Conservation (phyloP, 441 rosid genomes). For the Populus hybrid region DNA sequence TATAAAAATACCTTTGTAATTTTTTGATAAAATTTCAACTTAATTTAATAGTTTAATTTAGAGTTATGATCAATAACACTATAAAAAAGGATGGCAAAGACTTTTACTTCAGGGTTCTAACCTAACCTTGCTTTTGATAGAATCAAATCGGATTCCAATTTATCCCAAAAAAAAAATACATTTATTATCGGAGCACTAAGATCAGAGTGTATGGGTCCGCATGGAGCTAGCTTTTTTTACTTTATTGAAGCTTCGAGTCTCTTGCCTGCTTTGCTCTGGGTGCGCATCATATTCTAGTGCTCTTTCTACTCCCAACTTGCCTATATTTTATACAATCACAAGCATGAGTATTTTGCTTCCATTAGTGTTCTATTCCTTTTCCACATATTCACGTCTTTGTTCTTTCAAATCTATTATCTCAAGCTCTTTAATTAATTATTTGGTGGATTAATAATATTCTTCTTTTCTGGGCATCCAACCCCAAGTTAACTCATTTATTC, state of each 20-base stretch:
- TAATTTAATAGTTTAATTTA: no score
- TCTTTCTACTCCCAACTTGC: conserved; percentile 37
- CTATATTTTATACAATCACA: no score
- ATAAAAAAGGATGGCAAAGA: no score
- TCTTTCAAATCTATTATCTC: background rate
- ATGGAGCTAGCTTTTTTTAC: conserved; percentile 16
- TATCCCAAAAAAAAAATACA: conserved; percentile 23
- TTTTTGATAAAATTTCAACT: no score
- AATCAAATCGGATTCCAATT: conserved; percentile 39
- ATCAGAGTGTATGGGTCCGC: conserved; percentile 10
- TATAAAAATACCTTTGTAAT: no score
- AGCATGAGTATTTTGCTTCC: conserved; percentile 7
- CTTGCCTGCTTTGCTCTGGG: conserved; percentile 25
- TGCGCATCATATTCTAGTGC: conserved; percentile 34
- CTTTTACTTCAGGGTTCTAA: no score
- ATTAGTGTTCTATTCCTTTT: background rate
- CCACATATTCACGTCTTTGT: conserved; percentile 4
- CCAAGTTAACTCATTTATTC: no score
- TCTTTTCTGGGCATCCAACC: no score
- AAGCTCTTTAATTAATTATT: background rate
- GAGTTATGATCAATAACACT: no score
- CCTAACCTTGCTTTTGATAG: no score
- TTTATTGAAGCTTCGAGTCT: background rate
- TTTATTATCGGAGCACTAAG: conserved; percentile 28
- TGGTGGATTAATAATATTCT: background rate